These are phyloP conservation scores for Talaromyces ruber DNA, from an alignment of 495 filamentous ascomycete species.

Conservation along the genomic window DNA sequence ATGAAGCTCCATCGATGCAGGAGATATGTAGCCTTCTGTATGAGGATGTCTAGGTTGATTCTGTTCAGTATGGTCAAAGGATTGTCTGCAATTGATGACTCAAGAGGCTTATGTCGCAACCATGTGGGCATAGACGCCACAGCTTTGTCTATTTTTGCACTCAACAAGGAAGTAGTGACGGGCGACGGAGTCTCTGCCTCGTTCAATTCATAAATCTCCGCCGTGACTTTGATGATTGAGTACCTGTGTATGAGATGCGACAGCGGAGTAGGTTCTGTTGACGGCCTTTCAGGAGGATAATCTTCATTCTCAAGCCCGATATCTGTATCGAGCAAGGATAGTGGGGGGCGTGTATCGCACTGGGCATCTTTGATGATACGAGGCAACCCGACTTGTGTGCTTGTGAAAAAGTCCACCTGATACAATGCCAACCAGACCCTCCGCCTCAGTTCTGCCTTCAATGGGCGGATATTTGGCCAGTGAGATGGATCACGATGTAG, in stretches of 20 bases:
- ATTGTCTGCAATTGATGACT: slow-evolving; percentile 9
- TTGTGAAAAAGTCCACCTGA: slow-evolving; percentile 10
- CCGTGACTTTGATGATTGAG: slow-evolving; percentile 5
- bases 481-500: slow-evolving; percentile 17
- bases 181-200: slow-evolving; percentile 6
- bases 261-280: slow-evolving; percentile 4
- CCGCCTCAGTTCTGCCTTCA: slow-evolving; percentile 14
- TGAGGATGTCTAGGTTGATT: slow-evolving; percentile 8
- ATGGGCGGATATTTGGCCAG: slow-evolving; percentile 13
- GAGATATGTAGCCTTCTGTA: slow-evolving; percentile 9
- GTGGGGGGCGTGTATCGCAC: slow-evolving; percentile 6
- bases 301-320: slow-evolving; percentile 3
- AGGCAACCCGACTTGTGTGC: slow-evolving; percentile 6
- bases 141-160: slow-evolving; percentile 5
- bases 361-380: slow-evolving; percentile 10
- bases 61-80: slow-evolving; percentile 4
- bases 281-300: slow-evolving; percentile 3
- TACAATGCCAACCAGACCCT: slow-evolving; percentile 12
- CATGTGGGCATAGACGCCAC: slow-evolving; percentile 3
- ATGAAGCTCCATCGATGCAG: slow-evolving; percentile 10
- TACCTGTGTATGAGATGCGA: slow-evolving; percentile 7
- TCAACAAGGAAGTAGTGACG: neutral
- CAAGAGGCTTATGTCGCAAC: slow-evolving; percentile 1
- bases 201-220: slow-evolving; percentile 8
- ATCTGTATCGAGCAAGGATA: neutral